These are phyloP conservation scores for Endogone sp. DNA, from an alignment of 192 early-diverging fungal species.

Conservation along the genomic window DNA sequence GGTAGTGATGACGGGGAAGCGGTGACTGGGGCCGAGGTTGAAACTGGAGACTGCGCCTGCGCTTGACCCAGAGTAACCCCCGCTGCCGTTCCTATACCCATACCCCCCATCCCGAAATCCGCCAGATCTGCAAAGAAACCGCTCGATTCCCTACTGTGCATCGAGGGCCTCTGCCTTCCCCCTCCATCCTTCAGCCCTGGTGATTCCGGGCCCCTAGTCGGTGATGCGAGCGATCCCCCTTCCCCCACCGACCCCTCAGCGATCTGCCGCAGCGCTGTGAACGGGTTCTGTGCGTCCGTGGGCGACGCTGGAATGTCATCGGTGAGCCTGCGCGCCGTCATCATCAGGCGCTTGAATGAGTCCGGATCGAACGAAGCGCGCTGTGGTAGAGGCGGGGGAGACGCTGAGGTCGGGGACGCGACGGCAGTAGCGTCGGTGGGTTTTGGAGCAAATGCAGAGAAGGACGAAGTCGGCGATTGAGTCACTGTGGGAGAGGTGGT, in stretches of 20 bases:
- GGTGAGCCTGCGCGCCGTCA: not conserved
- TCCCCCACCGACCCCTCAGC: not conserved
- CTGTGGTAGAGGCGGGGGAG: not conserved
- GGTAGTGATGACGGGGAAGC: too few relatives aligned
- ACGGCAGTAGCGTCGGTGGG: too few relatives aligned
- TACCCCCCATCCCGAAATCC: not conserved
- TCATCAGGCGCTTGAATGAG: not conserved
- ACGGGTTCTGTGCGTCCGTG: constrained; percentile 5
- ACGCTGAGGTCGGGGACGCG: too few relatives aligned
- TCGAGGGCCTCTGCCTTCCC: not conserved
- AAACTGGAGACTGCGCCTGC: not conserved
- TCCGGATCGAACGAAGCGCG: not conserved
- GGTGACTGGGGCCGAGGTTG: too few relatives aligned
- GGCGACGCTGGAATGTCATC: not conserved
- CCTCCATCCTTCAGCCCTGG: not conserved
- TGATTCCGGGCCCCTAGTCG: not conserved
- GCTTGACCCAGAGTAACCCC: not conserved
- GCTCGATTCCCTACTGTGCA: not conserved
- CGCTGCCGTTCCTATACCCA: not conserved
- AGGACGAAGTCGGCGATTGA: too few relatives aligned
- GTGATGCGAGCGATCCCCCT: not conserved
- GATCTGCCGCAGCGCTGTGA: not conserved
- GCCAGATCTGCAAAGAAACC: not conserved
- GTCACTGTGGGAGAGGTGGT: too few relatives aligned
- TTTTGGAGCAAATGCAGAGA: too few relatives aligned